phyloP scores from a whole-genome alignment of 768 basidiomycete species.

The Tylopilus cervinicoccineus region DNA sequence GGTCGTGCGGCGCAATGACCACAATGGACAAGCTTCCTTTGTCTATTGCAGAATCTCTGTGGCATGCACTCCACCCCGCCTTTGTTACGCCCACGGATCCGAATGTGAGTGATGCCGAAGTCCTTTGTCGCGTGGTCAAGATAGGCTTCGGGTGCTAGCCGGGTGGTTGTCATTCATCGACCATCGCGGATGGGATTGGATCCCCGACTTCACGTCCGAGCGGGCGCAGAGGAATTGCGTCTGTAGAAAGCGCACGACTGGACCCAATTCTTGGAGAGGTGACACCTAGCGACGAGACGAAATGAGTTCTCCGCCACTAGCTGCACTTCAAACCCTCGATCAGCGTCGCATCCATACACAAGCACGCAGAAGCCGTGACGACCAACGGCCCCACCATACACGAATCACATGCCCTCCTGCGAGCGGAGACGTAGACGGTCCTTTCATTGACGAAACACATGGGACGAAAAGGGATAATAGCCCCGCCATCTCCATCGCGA shows the following conservation, averaged over 20 bases:
- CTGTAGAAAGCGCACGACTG: neutral
- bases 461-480: neutral
- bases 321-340: too few relatives aligned
- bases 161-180: neutral
- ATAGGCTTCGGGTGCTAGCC: neutral
- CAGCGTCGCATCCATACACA: too few relatives aligned
- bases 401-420: neutral
- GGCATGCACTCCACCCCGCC: conserved; percentile 1
- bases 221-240: neutral
- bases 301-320: too few relatives aligned
- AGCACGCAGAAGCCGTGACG: too few relatives aligned
- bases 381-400: neutral
- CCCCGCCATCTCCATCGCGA: conserved; percentile 14
- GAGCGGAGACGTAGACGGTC: neutral
- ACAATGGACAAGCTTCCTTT: conserved; percentile 10
- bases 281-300: neutral
- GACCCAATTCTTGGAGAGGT: neutral
- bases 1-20: neutral
- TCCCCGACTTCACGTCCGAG: neutral
- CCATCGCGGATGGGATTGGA: neutral
- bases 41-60: conserved; percentile 5
- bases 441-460: conserved; percentile 5
- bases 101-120: neutral
- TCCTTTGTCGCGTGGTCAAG: conserved; percentile 7
- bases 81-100: conserved; percentile 14